Base-by-base conservation (phyloP, 2,329 filamentous ascomycete species). In the Bipolaris bicolor region DNA sequence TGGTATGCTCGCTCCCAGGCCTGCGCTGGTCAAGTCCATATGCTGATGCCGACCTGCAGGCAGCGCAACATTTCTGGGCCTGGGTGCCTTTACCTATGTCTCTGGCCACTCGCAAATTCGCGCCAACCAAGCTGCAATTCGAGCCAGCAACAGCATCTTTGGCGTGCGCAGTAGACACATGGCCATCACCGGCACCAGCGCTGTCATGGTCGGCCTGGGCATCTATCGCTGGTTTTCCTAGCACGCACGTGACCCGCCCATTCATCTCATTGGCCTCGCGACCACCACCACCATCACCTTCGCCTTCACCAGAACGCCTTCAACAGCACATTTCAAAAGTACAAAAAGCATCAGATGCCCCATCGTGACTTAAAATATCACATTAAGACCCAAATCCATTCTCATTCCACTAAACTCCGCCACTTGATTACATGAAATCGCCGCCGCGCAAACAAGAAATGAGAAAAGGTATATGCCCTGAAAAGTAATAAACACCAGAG, bases 1-100 rank as follows among this genome's bases (percentile, higher is more conserved):
- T 51, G 90, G 90, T 91, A 78, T 26, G 65, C 16, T 16, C 10
- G 37, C 43, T 20, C 44, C 7, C 29, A 31, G 29, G 29, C 10
- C 29, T 31, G 29, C 29, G 29, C 10, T 31, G 29, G 13, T 31
- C 29, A 13, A 31, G 10, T 31, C 31, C 36, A 31, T 31, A 20
- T 26, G 34, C 47, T 47, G 24, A 55, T 20, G 26, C 18, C 13
- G 10, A 16, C 34, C 15, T 16, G n/a, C 33, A 81, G 80, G 80
- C 45, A 78, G 72, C 46, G 74, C 72, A 43, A 79, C 74, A 0
- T 82, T 82, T 66, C 69, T 78, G 37, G 79, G 79, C 31, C 76
- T 82, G 46, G 80, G 80, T 52, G 72, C 76, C 22, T 82, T 80
- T 69, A 78, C 76, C 5, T 81, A 80, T 66, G 64, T 76, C 34